Percentiles rank a stretch among this genome's conserved stretches.
Evolutionary conservation across 805 yeast genomes (phyloP).

Genomic region (Myxozyma vanderwaltii): DNA sequence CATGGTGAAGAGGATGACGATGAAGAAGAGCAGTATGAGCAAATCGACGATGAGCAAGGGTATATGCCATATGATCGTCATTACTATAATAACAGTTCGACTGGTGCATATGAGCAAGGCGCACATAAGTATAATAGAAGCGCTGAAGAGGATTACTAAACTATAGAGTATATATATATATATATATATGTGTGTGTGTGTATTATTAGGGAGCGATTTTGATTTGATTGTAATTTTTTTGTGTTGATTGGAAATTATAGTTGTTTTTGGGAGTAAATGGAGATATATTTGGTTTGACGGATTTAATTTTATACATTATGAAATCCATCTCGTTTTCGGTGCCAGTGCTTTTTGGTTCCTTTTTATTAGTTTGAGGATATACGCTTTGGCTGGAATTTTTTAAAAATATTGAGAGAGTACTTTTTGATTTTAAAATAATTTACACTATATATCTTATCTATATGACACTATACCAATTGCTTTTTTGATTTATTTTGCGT

Average conservation of each 20-base stretch:
- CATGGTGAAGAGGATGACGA: neutral
- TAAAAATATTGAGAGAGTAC: too few relatives aligned
- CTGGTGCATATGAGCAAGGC: neutral
- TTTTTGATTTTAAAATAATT: neutral
- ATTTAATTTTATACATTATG: too few relatives aligned
- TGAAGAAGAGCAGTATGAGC: constrained; percentile 3
- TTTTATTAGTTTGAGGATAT: too few relatives aligned
- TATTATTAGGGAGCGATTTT: neutral
- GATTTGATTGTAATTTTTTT: too few relatives aligned
- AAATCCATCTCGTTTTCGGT: too few relatives aligned
- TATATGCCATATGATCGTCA: neutral
- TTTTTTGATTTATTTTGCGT: constrained; percentile 39
- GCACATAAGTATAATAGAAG: neutral
- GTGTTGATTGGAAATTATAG: too few relatives aligned
- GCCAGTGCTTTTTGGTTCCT: too few relatives aligned
- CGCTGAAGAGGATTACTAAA: constrained; percentile 3
- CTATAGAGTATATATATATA: neutral
- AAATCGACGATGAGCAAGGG: neutral
- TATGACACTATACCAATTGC: neutral
- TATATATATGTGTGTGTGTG: neutral
- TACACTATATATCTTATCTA: neutral
- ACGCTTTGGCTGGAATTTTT: too few relatives aligned
- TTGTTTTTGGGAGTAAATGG: too few relatives aligned
- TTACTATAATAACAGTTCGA: neutral
- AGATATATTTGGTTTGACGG: too few relatives aligned